Percentiles rank a stretch among this genome's conserved stretches.
These are phyloP conservation scores for Arthroderma uncinatum DNA, from an alignment of 2,329 filamentous ascomycete species.

Conservation along the genomic window DNA sequence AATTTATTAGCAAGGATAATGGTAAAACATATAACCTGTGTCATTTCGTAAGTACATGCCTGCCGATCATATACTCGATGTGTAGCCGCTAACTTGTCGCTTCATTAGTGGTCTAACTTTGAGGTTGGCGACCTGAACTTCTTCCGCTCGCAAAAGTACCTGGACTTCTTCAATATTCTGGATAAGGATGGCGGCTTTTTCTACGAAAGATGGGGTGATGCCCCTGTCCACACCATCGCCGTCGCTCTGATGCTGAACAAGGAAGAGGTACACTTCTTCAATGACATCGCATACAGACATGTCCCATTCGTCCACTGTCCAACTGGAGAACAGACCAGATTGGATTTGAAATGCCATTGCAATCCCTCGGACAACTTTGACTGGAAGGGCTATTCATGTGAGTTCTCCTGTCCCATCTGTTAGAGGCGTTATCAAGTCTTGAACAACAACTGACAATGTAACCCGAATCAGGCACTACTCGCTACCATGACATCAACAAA, in stretches of 20 bases:
- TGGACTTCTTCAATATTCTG: slow-evolving; percentile 80
- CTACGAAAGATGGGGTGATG: slow-evolving; percentile 97
- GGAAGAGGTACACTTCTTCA: slow-evolving; percentile 95
- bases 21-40: slow-evolving; percentile 93
- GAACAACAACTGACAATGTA: not conserved
- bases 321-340: slow-evolving; percentile 69
- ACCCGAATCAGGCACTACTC: slow-evolving; percentile 57
- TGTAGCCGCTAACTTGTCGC: slow-evolving; percentile 15
- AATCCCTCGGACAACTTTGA: slow-evolving; percentile 97
- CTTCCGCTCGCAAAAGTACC: slow-evolving; percentile 78
- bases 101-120: slow-evolving; percentile 85
- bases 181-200: slow-evolving; percentile 94
- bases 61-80: not conserved
- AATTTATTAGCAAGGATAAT: slow-evolving; percentile 80
- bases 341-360: slow-evolving; percentile 85
- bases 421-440: not conserved
- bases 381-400: slow-evolving; percentile 98
- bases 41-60: slow-evolving; percentile 64
- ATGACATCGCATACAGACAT: slow-evolving; percentile 97
- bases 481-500: slow-evolving; percentile 74
- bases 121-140: slow-evolving; percentile 91
- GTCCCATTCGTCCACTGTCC: slow-evolving; percentile 97
- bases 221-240: slow-evolving; percentile 95
- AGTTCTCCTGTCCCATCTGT: slow-evolving; percentile 30
- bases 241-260: slow-evolving; percentile 78